A percentile compares a stretch with the other conserved stretches of the same genome.
Evolutionary conservation across 1,284 basidiomycete species (phyloP).

Genomic region (Naganishia cerealis): DNA sequence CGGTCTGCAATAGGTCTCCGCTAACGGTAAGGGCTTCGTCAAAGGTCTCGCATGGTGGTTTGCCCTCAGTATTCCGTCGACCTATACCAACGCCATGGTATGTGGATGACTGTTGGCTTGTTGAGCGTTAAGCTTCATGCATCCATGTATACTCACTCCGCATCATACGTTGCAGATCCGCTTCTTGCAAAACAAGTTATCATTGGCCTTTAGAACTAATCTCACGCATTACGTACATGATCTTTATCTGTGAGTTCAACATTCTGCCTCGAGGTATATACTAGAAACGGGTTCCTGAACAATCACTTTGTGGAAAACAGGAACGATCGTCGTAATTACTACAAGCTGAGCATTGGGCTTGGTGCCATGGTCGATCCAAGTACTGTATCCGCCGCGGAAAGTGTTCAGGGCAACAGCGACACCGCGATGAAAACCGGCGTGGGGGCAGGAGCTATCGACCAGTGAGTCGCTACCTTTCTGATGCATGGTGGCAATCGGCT

Average conservation of each 20-base stretch:
- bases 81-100: slow-evolving; percentile 94
- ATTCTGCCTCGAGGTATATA: background rate
- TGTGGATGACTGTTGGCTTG: slow-evolving; percentile 31
- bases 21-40: slow-evolving; percentile 80
- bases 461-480: slow-evolving; percentile 52
- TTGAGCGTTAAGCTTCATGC: too few species aligned
- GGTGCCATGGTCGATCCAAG: slow-evolving; percentile 43
- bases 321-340: slow-evolving; percentile 59
- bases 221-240: slow-evolving; percentile 90
- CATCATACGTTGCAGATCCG: slow-evolving; percentile 64
- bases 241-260: slow-evolving; percentile 69
- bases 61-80: slow-evolving; percentile 82
- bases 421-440: slow-evolving; percentile 56
- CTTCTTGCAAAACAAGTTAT: slow-evolving; percentile 85
- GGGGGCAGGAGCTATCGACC: slow-evolving; percentile 72
- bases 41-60: slow-evolving; percentile 87
- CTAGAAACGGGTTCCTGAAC: too few species aligned
- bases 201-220: slow-evolving; percentile 78
- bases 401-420: slow-evolving; percentile 40
- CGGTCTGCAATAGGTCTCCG: slow-evolving; percentile 62
- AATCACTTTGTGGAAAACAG: slow-evolving; percentile 33
- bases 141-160: slow-evolving; percentile 8
- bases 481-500: background rate
- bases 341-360: slow-evolving; percentile 56
- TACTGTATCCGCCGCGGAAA: background rate